Base-by-base conservation (phyloP, 139 green algal species). In the Zygnema circumcarinatum region DNA sequence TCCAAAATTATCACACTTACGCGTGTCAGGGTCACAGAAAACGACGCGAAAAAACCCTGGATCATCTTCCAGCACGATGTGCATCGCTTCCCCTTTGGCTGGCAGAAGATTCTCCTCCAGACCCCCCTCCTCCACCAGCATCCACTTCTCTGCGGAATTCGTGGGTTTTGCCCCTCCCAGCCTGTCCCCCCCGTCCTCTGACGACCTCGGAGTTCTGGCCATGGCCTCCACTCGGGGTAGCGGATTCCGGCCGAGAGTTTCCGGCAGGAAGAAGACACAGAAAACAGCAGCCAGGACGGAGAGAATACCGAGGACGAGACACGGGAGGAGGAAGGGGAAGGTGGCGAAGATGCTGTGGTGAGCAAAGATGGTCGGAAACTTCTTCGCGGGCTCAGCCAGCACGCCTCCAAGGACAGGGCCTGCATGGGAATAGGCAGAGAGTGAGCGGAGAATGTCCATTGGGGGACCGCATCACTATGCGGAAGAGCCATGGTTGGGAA, bases 301-400 rank as follows among this genome's bases (percentile, higher is more conserved):
- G 35, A 88, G 62, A 1, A 54, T 33, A 29, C 47, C 68, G 38
- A 88, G 68, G 25, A 88, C 35, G 21, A 85, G 31, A 53, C 67
- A 88, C 39, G 82, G 82, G 22, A 88, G 68, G 20, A 68, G 38
- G 68, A 84, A 88, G 20, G 82, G 82, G 0, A 69, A 54, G 35
- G 29, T 47, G 33, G 25, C 82, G 1, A 88, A 88, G 36, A 88
- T 35, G 36, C 69, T 53, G 29, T 42, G 38, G 2, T 35, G 22
- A 25, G 67, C 32, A 53, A 88, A 88, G n/a, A 88, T 36, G 29
- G 32, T 32, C 3, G 82, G 68, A 53, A 83, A 88, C 67, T 88
- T 88, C 0, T 67, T 0, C 36, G 68, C 82, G 39, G 82, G 82
- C 82, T 84, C n/a, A n/a, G 39, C 68, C 16, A 88, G 67, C 21